Evolutionary conservation across 164 flowering plant species (phyloP), one percentile per base, ranked within the genome.

Genomic region (Tinospora cordifolia): DNA sequence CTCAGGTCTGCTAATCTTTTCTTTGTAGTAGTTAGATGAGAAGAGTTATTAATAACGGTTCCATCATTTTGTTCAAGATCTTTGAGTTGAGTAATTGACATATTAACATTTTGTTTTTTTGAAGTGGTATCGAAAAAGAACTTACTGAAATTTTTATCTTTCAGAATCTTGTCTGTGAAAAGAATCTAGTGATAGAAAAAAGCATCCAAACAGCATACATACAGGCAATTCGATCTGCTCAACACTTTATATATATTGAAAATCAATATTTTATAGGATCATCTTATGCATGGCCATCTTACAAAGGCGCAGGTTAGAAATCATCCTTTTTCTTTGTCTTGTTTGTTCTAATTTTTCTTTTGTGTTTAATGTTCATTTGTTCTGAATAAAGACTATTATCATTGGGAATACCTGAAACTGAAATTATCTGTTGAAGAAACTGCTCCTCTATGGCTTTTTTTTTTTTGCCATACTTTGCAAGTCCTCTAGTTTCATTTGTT

Each of bases 161-260:
- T 81, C 90, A 91, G 94, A 89, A 86, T 74, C 92, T 91, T 70
- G 63, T 78, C 12, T 77, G 79, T 74, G 75, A 81, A 21, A 91
- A 91, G 74, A 69, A 85, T 76, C 14, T 85, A 83, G 86, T 81
- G 57, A 81, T 85, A 63, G 97, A 91, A 36, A 88, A 65, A 71
- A 91, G 97, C 82, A 91, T 91, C 78, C 95, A 89, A 70, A 87
- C 86, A 69, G 93, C 86, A 41, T 90, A 88, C 78, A 87, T 88
- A 68, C 88, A 90, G 67, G 93, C 92, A 25, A 87, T 90, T 69
- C 80, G 96, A 85, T 86, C 90, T 54, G 96, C 96, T 27, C 87
- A 90, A 47, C 91, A 86, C 75, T 88, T 80, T 76, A 88, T 90
- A 64, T 90, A 90, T 75, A 88, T 90, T 73, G 95, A 90, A 70